These are phyloP conservation scores for Trypanosoma boissoni DNA, from an alignment of 208 protist genomes.

Conservation along the genomic window DNA sequence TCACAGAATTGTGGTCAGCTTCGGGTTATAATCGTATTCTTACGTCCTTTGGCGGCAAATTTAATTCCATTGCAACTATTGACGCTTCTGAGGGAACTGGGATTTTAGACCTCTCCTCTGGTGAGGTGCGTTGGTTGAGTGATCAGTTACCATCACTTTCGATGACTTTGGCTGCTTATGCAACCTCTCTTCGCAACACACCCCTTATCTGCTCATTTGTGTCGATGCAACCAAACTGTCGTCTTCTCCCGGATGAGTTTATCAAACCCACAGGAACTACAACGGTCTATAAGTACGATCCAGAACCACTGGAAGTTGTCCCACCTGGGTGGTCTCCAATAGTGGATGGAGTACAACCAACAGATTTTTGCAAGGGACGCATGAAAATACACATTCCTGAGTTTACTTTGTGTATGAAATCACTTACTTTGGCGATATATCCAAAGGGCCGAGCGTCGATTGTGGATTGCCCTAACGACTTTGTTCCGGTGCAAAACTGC, in stretches of 20 bases:
- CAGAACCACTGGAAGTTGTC: constrained; percentile 9
- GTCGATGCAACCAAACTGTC: not conserved
- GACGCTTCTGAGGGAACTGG: not conserved
- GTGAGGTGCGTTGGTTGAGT: constrained; percentile 8
- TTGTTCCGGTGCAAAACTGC: not conserved
- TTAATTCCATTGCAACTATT: not conserved
- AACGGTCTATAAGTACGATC: constrained; percentile 5
- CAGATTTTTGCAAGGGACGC: not conserved
- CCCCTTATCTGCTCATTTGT: constrained; percentile 20
- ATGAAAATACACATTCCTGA: constrained; percentile 10
- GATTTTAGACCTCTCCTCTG: not conserved
- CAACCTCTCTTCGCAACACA: not conserved
- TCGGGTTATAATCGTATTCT: too few relatives aligned
- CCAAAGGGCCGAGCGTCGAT: not conserved
- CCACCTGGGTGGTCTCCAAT: constrained; percentile 1
- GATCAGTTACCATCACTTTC: not conserved
- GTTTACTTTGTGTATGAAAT: constrained; percentile 15
- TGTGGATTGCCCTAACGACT: constrained; percentile 6
- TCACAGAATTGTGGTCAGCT: too few relatives aligned
- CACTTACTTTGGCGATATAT: constrained; percentile 6
- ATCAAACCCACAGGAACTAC: not conserved
- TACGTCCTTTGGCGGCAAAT: not conserved
- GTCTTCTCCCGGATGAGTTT: not conserved
- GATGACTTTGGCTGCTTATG: constrained; percentile 1
- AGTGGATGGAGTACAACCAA: constrained; percentile 11